These are phyloP conservation scores for Penicillium psychrosexuale DNA, from an alignment of 2,329 filamentous ascomycete species.

Conservation along the genomic window DNA sequence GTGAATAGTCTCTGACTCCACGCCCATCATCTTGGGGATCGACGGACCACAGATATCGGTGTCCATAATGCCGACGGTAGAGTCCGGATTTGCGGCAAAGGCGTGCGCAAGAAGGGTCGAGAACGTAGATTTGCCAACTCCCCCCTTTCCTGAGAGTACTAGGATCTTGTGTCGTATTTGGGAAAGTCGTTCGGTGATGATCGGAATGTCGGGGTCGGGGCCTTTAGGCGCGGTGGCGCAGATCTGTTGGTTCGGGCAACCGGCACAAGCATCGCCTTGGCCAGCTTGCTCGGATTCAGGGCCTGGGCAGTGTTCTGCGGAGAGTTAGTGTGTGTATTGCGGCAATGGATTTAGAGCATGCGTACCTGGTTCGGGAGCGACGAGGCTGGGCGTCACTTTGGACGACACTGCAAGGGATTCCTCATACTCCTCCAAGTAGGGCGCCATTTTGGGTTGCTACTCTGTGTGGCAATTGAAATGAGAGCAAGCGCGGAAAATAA, in stretches of 20 bases:
- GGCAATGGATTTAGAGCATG: not conserved
- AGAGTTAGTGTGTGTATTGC: slow-evolving; percentile 1
- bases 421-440: slow-evolving; percentile 71
- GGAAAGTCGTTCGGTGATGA: slow-evolving; percentile 79
- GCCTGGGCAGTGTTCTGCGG: slow-evolving; percentile 81
- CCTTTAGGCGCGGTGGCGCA: slow-evolving; percentile 93
- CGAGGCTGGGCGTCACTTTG: slow-evolving; percentile 75
- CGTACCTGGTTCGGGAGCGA: slow-evolving; percentile 80
- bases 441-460: slow-evolving; percentile 60
- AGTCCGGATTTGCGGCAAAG: slow-evolving; percentile 76
- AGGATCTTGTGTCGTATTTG: slow-evolving; percentile 88
- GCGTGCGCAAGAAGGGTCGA: slow-evolving; percentile 83
- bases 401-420: slow-evolving; percentile 73
- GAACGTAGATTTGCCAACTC: slow-evolving; percentile 95
- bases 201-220: slow-evolving; percentile 86
- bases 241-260: slow-evolving; percentile 93
- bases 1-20: slow-evolving; percentile 90
- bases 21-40: slow-evolving; percentile 99
- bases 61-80: slow-evolving; percentile 90
- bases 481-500: not conserved
- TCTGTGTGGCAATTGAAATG: not conserved
- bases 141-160: slow-evolving; percentile 89
- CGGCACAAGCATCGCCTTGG: slow-evolving; percentile 77
- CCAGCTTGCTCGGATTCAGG: slow-evolving; percentile 58
- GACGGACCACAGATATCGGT: slow-evolving; percentile 95